Evolutionary conservation across 2,329 filamentous ascomycete species (phyloP).

Genomic region (Pseudogymnoascus sp.): DNA sequence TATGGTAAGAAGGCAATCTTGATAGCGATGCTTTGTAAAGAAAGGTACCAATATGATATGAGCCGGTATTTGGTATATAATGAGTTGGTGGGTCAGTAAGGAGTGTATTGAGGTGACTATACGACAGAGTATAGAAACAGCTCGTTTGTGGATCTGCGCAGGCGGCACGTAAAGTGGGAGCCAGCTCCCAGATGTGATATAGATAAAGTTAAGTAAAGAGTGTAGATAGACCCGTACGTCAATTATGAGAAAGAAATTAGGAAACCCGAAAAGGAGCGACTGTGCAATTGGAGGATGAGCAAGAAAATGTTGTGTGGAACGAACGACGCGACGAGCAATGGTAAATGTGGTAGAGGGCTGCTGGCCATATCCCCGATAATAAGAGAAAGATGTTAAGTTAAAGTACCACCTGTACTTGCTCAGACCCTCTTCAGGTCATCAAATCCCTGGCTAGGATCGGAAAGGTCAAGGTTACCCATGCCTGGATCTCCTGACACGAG

Average conservation of each 20-base stretch:
- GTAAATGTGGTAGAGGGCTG: slow-evolving; percentile 37
- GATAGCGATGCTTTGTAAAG: slow-evolving; percentile 19
- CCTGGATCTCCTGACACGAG: slow-evolving; percentile 25
- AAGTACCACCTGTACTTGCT: slow-evolving; percentile 5
- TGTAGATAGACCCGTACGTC: slow-evolving; percentile 1
- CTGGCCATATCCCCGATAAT: slow-evolving; percentile 43
- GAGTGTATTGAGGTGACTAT: slow-evolving; percentile 36
- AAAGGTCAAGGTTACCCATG: slow-evolving; percentile 23
- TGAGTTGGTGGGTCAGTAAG: slow-evolving; percentile 25
- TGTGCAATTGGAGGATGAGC: slow-evolving; percentile 33
- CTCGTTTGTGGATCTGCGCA: slow-evolving; percentile 34
- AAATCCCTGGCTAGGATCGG: slow-evolving; percentile 22
- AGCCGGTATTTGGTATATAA: slow-evolving; percentile 14
- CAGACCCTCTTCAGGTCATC: slow-evolving; percentile 2
- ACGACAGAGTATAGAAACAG: slow-evolving; percentile 32
- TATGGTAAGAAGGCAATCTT: slow-evolving; percentile 3
- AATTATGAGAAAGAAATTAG: slow-evolving; percentile 34
- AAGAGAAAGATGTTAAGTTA: slow-evolving; percentile 38
- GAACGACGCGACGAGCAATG: slow-evolving; percentile 29
- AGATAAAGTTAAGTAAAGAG: slow-evolving; percentile 27
- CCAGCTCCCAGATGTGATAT: slow-evolving; percentile 46
- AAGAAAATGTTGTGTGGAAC: slow-evolving; percentile 36
- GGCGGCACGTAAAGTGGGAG: slow-evolving; percentile 40
- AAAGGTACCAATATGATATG: slow-evolving; percentile 31
- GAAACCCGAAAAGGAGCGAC: slow-evolving; percentile 43